phyloP scores from a whole-genome alignment of 2,329 filamentous ascomycete genomes.

The Paradendryphiella salina region DNA sequence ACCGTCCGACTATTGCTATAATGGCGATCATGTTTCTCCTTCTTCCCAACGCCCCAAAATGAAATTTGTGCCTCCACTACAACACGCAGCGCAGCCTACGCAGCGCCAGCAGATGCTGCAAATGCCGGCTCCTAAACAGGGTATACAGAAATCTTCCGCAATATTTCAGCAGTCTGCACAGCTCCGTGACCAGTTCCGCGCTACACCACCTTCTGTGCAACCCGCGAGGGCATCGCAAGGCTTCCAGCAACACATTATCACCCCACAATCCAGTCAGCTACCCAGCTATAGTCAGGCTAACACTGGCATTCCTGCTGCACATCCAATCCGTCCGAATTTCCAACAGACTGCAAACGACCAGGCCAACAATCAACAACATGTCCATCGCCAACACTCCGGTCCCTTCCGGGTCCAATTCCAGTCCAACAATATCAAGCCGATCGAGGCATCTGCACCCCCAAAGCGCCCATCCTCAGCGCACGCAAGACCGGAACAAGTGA shows the following conservation, averaged over 20 bases:
- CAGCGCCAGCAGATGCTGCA: constrained; percentile 10
- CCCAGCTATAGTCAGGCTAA: constrained; percentile 16
- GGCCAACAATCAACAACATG: constrained; percentile 4
- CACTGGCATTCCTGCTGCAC: background rate
- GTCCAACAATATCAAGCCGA: background rate
- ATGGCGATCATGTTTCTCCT: constrained; percentile 7
- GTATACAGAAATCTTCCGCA: constrained; percentile 1
- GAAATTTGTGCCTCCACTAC: constrained; percentile 8
- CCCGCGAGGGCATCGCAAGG: constrained; percentile 2
- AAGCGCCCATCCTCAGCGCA: constrained; percentile 7
- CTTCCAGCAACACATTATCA: constrained; percentile 2
- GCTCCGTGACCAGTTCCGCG: constrained; percentile 27
- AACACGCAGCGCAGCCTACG: constrained; percentile 7
- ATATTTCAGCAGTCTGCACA: constrained; percentile 20
- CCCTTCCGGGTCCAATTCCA: constrained; percentile 1
- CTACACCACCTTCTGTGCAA: constrained; percentile 6
- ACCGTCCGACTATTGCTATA: constrained; percentile 10
- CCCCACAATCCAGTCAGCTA: constrained; percentile 14
- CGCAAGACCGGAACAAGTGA: constrained; percentile 9
- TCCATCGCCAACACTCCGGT: background rate
- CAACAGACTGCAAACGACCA: background rate
- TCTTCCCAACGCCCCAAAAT: constrained; percentile 14
- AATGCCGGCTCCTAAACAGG: background rate
- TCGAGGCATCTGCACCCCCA: background rate
- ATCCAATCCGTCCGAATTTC: background rate